Evolutionary conservation across 192 early-diverging fungal genomes (phyloP).

Genomic region (Entophlyctis helioformis): DNA sequence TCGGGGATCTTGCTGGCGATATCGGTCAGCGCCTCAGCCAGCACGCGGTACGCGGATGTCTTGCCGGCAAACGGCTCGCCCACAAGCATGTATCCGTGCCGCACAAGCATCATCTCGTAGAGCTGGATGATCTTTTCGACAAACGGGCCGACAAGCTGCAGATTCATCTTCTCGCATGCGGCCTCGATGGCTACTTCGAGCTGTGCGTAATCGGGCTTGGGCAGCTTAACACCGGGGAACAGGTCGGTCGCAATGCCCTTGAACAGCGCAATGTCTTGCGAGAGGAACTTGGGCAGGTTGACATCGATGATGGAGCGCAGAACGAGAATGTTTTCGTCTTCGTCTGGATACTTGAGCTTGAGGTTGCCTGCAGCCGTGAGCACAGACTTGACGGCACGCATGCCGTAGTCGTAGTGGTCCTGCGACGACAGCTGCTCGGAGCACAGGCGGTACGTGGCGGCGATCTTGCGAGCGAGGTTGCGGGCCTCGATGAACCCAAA

Average conservation of each 20-base stretch:
- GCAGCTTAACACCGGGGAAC: slow-evolving; percentile 45
- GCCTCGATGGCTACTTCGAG: slow-evolving; percentile 35
- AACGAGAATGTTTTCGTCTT: slow-evolving; percentile 45
- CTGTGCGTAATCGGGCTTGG: slow-evolving; percentile 44
- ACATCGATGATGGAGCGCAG: slow-evolving; percentile 50
- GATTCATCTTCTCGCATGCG: slow-evolving; percentile 27
- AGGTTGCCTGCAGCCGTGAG: slow-evolving; percentile 48
- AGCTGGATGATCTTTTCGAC: slow-evolving; percentile 54
- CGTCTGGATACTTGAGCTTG: slow-evolving; percentile 50
- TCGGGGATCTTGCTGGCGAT: slow-evolving; percentile 17
- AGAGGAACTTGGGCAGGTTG: slow-evolving; percentile 51
- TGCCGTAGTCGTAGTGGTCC: slow-evolving; percentile 57
- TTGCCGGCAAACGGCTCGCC: slow-evolving; percentile 50
- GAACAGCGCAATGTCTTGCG: slow-evolving; percentile 52
- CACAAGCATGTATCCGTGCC: slow-evolving; percentile 54
- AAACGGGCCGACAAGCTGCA: slow-evolving; percentile 42
- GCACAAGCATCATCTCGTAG: slow-evolving; percentile 55
- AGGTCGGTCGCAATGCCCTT: slow-evolving; percentile 46
- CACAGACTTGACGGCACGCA: slow-evolving; percentile 52
- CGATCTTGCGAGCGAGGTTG: slow-evolving; percentile 44
- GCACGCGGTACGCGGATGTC: slow-evolving; percentile 43
- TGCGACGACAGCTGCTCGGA: slow-evolving; percentile 52
- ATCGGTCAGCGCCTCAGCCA: slow-evolving; percentile 40
- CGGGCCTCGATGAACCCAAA: slow-evolving; percentile 52
- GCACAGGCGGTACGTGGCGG: slow-evolving; percentile 44